These are phyloP conservation scores for Pestalotiopsis sp. DNA, from an alignment of 2,329 filamentous ascomycete species.

Conservation along the genomic window DNA sequence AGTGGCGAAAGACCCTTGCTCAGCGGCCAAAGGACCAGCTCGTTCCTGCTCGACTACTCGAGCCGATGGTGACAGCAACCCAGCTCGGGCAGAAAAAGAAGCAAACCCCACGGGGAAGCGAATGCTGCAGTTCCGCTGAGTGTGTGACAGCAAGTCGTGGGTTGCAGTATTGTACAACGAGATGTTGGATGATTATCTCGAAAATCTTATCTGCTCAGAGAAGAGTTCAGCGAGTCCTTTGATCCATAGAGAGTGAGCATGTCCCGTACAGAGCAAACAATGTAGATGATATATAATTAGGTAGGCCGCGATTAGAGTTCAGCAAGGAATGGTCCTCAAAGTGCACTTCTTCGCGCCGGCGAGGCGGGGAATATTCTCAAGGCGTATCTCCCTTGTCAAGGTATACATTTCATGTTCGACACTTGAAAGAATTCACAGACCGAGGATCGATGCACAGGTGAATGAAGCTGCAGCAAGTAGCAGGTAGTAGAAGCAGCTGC, in stretches of 20 bases:
- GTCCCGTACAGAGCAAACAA: not conserved
- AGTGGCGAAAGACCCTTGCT: not conserved
- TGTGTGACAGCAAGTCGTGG: not conserved
- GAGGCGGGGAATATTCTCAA: not conserved
- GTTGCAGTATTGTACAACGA: not conserved
- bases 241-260: not conserved
- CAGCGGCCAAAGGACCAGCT: not conserved
- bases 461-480: not conserved
- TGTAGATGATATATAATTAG: not conserved
- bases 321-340: not conserved
- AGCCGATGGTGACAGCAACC: not conserved
- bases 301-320: not conserved
- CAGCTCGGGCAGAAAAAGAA: not conserved
- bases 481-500: not conserved
- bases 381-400: not conserved
- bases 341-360: not conserved
- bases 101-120: not conserved
- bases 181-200: not conserved
- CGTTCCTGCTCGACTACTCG: not conserved
- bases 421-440: not conserved
- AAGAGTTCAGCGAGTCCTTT: not conserved
- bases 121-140: not conserved
- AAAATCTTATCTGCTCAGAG: not conserved
- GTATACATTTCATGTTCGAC: not conserved
- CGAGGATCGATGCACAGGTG: not conserved